Base-by-base conservation (phyloP, 2,329 filamentous ascomycete species). In the Aplosporella prunicola region DNA sequence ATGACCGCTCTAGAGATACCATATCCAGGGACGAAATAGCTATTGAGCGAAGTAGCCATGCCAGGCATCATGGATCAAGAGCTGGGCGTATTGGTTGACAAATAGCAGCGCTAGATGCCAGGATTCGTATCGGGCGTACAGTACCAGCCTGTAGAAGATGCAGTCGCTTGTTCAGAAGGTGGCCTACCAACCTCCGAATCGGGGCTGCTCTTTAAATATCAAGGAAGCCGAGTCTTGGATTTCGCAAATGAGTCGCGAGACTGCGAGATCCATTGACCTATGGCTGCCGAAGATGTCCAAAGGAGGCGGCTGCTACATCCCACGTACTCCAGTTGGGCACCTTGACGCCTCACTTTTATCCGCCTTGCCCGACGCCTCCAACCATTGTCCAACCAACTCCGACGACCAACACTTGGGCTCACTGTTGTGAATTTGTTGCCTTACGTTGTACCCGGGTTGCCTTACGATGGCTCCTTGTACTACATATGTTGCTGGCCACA, bases 1-100 rank as follows among this genome's bases (percentile, higher is more conserved):
- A 64, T 64, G 17, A 64, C 60, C n/a, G 57, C 51, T 45, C 61
- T 52, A 15, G 60, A 63, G 43, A 64, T 63, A 30, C 60, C 61
- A 41, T 52, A 63, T 20, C 61, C 60, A 11, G 61, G 60, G 4
- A 64, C 51, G 37, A 64, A 64, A 45, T 64, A 64, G 28, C 54
- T 61, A 42, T 62, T 61, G 23, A 51, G 38, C 18, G 43, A 36
- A 35, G 53, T 24, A 14, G 42, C 35, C 42, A 45, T 45, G 28
- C 38, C 38, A 24, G 38, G 38, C 38, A 40, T 40, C 20, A 11
- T 32, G 27, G 6, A 24, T n/a, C n/a, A n/a, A n/a, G n/a, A n/a
- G n/a, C n/a, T n/a, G n/a, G n/a, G n/a, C n/a, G 18, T 11, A 13
- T 16, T 20, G 18, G 13, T n/a, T 11, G 34, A 18, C 34, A 27